Evolutionary conservation across 73 alveolate genomes (phyloP).

Genomic region (Paramecium primaurelia): DNA sequence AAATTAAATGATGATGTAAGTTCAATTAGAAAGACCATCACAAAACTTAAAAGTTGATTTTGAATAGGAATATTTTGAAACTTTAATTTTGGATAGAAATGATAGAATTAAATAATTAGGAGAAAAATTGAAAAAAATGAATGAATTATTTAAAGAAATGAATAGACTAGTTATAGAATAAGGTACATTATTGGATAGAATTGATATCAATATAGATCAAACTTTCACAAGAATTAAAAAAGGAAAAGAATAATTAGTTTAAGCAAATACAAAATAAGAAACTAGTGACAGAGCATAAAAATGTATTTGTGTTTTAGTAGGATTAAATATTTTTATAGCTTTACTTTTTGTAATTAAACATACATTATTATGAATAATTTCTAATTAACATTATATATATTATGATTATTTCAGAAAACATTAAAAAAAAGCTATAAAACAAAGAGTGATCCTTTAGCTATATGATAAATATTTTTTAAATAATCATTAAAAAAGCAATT

Average conservation of each 20-base stretch:
- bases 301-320: slow-evolving; percentile 21
- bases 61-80: slow-evolving; percentile 8
- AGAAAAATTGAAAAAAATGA: slow-evolving; percentile 25
- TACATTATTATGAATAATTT: background rate
- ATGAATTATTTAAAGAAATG: slow-evolving; percentile 25
- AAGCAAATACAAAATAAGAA: slow-evolving; percentile 6
- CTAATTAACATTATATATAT: background rate
- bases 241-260: slow-evolving; percentile 13
- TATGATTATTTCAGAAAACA: background rate
- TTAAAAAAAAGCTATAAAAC: too few species aligned
- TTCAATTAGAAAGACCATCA: slow-evolving; percentile 6
- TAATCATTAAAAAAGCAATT: too few species aligned
- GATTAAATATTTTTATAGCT: slow-evolving; percentile 9
- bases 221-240: background rate
- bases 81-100: slow-evolving; percentile 14
- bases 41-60: background rate
- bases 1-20: background rate
- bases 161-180: slow-evolving; percentile 19
- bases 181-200: slow-evolving; percentile 35
- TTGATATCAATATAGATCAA: slow-evolving; percentile 18
- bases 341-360: background rate
- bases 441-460: too few species aligned
- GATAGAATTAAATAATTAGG: slow-evolving; percentile 11
- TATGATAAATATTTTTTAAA: too few species aligned
- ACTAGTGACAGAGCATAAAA: slow-evolving; percentile 6